A percentile compares a stretch with the other conserved stretches of the same genome.
These are phyloP conservation scores for Zopfia rhizophila DNA, from an alignment of 2,329 filamentous ascomycete species.

Conservation along the genomic window DNA sequence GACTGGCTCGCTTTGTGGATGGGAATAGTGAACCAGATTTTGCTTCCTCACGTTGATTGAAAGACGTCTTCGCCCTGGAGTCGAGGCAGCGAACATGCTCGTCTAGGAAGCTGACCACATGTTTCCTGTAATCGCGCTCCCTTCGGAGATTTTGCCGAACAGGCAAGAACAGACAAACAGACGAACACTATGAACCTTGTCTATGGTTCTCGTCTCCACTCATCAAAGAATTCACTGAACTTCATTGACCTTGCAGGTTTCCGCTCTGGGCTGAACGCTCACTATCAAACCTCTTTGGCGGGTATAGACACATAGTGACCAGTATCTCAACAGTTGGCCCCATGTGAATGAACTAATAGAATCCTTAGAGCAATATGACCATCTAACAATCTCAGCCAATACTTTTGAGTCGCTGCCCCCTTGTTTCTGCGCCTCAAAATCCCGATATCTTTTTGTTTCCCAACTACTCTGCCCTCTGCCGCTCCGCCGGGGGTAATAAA, in stretches of 20 bases:
- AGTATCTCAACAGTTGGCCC: slow-evolving; percentile 7
- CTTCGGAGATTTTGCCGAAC: slow-evolving; percentile 23
- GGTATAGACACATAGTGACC: slow-evolving; percentile 8
- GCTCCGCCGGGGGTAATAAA: no score
- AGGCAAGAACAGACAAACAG: slow-evolving; percentile 7
- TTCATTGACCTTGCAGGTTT: not conserved
- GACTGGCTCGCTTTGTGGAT: slow-evolving; percentile 12
- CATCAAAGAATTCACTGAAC: slow-evolving; percentile 3
- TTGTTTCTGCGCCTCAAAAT: slow-evolving; percentile 1
- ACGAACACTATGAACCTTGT: slow-evolving; percentile 1
- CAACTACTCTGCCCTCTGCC: slow-evolving; percentile 7
- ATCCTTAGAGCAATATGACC: slow-evolving; percentile 19
- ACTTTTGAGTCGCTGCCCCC: no score
- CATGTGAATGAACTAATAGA: slow-evolving; percentile 16
- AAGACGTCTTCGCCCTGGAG: not conserved
- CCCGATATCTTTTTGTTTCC: slow-evolving; percentile 12
- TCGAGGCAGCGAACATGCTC: not conserved
- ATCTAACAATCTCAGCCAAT: slow-evolving; percentile 15
- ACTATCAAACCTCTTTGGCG: no score
- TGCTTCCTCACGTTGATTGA: slow-evolving; percentile 11
- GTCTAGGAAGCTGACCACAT: slow-evolving; percentile 5
- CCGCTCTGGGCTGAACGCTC: not conserved
- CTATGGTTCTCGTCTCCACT: slow-evolving; percentile 3
- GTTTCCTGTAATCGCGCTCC: slow-evolving; percentile 12
- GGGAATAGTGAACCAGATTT: slow-evolving; percentile 16